phyloP scores from a whole-genome alignment of 1,284 basidiomycete species.

The Agaricales sp. region DNA sequence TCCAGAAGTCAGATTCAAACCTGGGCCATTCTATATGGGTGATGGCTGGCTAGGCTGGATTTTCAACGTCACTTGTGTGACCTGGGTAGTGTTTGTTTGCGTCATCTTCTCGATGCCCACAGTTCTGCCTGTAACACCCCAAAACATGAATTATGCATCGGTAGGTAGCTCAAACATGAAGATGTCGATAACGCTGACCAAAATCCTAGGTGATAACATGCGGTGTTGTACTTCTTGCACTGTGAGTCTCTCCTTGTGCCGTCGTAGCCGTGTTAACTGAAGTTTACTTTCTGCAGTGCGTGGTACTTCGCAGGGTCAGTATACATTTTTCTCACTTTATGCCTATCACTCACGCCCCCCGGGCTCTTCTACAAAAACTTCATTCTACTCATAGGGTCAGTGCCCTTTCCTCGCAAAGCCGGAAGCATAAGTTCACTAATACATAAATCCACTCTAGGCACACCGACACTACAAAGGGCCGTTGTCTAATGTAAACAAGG shows the following conservation, averaged over 20 bases:
- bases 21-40: slow-evolving; percentile 86
- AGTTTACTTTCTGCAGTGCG: slow-evolving; percentile 15
- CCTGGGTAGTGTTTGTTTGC: slow-evolving; percentile 60
- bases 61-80: slow-evolving; percentile 57
- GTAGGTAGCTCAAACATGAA: slow-evolving; percentile 23
- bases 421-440: too few species aligned
- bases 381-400: neutral
- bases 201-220: slow-evolving; percentile 32
- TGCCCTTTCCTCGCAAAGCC: too few species aligned
- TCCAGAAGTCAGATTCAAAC: slow-evolving; percentile 78
- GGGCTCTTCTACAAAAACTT: too few species aligned
- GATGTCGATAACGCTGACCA: too few species aligned
- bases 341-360: too few species aligned
- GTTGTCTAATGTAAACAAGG: neutral
- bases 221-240: slow-evolving; percentile 33
- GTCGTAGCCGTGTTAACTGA: neutral
- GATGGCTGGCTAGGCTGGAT: slow-evolving; percentile 55
- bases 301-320: slow-evolving; percentile 28
- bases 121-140: slow-evolving; percentile 51
- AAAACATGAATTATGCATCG: slow-evolving; percentile 76
- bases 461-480: neutral
- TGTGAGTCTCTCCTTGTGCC: slow-evolving; percentile 18
- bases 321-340: neutral
- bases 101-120: slow-evolving; percentile 71
- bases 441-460: neutral